phyloP scores from a whole-genome alignment of 2,329 filamentous ascomycete species.

The Fusarium albosuccineum region DNA sequence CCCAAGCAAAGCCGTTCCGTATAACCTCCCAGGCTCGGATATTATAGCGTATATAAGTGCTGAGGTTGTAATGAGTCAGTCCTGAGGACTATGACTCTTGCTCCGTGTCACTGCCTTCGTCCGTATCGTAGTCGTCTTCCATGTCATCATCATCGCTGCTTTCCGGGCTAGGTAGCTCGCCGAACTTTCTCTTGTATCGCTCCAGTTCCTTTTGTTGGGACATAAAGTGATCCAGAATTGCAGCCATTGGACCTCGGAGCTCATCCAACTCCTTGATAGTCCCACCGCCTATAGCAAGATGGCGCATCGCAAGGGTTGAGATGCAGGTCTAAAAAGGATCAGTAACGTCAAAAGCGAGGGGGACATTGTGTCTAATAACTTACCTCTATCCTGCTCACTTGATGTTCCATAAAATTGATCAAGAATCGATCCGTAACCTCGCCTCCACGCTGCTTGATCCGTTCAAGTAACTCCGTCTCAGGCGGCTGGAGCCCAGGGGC shows the following conservation, averaged over 20 bases:
- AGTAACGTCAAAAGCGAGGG: conserved; percentile 27
- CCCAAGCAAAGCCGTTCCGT: conserved; percentile 26
- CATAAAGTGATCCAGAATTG: conserved; percentile 74
- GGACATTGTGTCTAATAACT: conserved; percentile 71
- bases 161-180: conserved; percentile 53
- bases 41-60: conserved; percentile 40
- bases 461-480: conserved; percentile 85
- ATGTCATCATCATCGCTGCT: conserved; percentile 49
- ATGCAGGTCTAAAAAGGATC: conserved; percentile 75
- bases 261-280: conserved; percentile 74
- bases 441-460: conserved; percentile 74
- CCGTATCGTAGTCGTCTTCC: conserved; percentile 44
- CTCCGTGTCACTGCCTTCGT: conserved; percentile 48
- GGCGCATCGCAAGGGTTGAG: conserved; percentile 81
- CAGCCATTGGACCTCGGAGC: conserved; percentile 81
- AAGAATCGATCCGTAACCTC: conserved; percentile 91
- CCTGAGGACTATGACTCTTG: conserved; percentile 39
- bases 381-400: conserved; percentile 96
- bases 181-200: conserved; percentile 68
- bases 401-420: conserved; percentile 91
- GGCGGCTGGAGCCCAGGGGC: conserved; percentile 77
- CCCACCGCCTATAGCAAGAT: conserved; percentile 79
- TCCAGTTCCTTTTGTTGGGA: conserved; percentile 74
- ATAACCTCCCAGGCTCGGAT: conserved; percentile 26
- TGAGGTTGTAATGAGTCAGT: conserved; percentile 7